phyloP scores from a whole-genome alignment of 2,329 filamentous ascomycete species.

The Huntiella decipiens region DNA sequence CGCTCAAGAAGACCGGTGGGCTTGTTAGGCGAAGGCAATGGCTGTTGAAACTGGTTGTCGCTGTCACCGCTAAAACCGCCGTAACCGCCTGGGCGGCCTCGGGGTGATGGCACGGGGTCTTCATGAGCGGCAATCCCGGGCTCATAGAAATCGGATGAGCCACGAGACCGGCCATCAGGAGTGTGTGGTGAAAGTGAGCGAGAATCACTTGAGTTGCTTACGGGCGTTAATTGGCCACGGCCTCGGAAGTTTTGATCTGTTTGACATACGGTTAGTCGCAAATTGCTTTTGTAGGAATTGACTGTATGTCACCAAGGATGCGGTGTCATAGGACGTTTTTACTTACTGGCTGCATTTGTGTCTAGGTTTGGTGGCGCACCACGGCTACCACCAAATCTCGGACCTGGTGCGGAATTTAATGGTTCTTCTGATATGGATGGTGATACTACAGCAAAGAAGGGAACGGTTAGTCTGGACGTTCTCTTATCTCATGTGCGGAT shows the following conservation, averaged over 20 bases:
- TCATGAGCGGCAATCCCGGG: constrained; percentile 25
- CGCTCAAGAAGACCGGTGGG: constrained; percentile 32
- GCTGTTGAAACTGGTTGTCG: constrained; percentile 24
- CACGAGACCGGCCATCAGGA: constrained; percentile 26
- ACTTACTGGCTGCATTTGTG: constrained; percentile 33
- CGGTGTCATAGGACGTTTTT: neutral
- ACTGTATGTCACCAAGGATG: too few species aligned
- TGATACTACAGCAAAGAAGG: neutral
- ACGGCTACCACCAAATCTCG: constrained; percentile 3
- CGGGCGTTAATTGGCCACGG: constrained; percentile 41
- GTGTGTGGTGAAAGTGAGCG: constrained; percentile 45
- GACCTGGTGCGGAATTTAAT: constrained; percentile 1
- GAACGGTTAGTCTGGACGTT: constrained; percentile 23
- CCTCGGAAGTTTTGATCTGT: constrained; percentile 35
- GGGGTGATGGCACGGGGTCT: constrained; percentile 22
- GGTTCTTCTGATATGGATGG: constrained; percentile 7
- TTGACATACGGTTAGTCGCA: neutral
- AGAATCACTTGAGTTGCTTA: constrained; percentile 40
- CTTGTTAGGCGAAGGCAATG: constrained; percentile 27
- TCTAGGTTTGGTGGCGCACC: constrained; percentile 27
- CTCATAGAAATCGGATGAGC: constrained; percentile 26
- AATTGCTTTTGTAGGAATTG: too few species aligned
- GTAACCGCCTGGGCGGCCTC: constrained; percentile 26
- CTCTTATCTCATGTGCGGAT: too few species aligned
- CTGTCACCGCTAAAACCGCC: constrained; percentile 25